Evolutionary conservation across 1,139 yeast species (phyloP), one percentile per base, ranked within the genome.

Genomic region (Hyphopichia fennica): DNA sequence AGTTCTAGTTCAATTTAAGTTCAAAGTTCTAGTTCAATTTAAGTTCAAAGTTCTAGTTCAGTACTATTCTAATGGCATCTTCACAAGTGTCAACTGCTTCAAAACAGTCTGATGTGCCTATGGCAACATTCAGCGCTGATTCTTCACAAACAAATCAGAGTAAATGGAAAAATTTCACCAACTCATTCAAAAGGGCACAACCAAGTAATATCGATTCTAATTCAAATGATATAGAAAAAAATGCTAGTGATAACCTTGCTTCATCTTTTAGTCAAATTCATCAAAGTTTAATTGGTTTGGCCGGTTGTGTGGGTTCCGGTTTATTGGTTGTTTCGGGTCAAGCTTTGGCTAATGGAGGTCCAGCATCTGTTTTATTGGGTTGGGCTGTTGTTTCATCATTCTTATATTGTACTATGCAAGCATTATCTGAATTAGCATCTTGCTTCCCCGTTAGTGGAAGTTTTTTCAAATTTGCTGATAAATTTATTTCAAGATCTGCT

Each of bases 371-470:
- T 17, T 52, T 72, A 32, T 60, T 71, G 23, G 76, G 72, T 1
- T 72, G 75, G 74, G 66, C 67, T n/a, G 50, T 71, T 18, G 75
- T 70, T 4, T 64, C 74, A 2, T 51, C 66, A 2, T 70, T 70
- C 45, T 59, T 89, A 53, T 83, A 81, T 63, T 75, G 83, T 54
- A 82, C 85, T 11, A 82, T 84, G 69, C 85, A 82, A 51, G 77
- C 85, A 35, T 66, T 84, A 44, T 87, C 88, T 41, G 91, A 84
- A 58, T 62, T 85, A 51, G 81, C 84, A 29, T 80, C 84, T 31
- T 71, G 80, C 14, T 81, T 75, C 61, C 90, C 91, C 10, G 80
- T 82, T 31, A 72, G 82, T 23, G 90, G 90, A 53, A 83, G 87
- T n/a, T 84, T 84, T 60, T 79, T 81, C 47, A 81, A 82, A 34